Conservation (phyloP, 192 early-diverging fungal species). For the Coemansia sp. region DNA sequence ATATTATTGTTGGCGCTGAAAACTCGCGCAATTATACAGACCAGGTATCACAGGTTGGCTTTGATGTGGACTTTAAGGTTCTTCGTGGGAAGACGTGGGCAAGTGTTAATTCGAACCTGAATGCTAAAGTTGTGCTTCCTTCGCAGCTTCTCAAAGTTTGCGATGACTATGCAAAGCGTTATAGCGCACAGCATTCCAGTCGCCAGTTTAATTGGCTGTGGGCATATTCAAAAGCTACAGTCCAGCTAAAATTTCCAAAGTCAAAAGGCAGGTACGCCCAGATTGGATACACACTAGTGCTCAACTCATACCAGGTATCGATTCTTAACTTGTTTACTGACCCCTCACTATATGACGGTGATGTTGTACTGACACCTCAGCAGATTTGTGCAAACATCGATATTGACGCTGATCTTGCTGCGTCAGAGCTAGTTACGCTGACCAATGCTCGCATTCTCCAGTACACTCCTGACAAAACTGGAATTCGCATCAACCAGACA, state of each 20-base stretch:
- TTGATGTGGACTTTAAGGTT: background rate
- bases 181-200: background rate
- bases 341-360: background rate
- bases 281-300: slow-evolving; percentile 50
- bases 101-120: background rate
- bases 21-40: background rate
- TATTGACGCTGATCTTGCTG: background rate
- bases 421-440: background rate
- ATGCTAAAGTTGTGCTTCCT: background rate
- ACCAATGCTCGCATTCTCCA: background rate
- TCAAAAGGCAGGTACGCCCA: slow-evolving; percentile 44
- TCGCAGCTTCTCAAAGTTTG: background rate
- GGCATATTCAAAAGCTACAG: slow-evolving; percentile 4
- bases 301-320: slow-evolving; percentile 89
- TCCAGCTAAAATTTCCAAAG: slow-evolving; percentile 4
- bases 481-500: slow-evolving; percentile 62
- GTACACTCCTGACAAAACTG: background rate
- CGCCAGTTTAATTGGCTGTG: slow-evolving; percentile 8
- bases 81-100: background rate
- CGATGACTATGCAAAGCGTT: background rate
- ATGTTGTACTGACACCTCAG: background rate
- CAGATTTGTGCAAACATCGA: background rate
- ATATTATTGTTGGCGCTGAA: background rate
- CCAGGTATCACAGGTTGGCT: background rate
- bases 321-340: slow-evolving; percentile 83